phyloP scores from a whole-genome alignment of 129 eudicot species.

The Saposhnikovia divaricata region DNA sequence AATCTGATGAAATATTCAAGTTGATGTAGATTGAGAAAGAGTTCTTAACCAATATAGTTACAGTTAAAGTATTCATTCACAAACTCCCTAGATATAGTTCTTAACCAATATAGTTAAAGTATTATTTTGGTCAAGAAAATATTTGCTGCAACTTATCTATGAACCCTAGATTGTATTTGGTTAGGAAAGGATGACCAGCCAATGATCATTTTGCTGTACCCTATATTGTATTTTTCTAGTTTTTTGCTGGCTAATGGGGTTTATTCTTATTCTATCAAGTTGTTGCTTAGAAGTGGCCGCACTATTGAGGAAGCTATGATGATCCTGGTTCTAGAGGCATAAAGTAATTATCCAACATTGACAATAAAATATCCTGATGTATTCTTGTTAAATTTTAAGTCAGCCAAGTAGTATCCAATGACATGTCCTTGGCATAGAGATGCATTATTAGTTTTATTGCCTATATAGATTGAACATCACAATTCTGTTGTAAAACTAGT shows the following conservation, averaged over 20 bases:
- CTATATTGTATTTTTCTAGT: not conserved
- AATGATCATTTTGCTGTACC: no score
- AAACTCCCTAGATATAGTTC: no score
- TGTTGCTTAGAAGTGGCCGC: constrained; percentile 95
- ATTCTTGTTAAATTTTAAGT: constrained; percentile 10
- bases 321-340: constrained; percentile 99
- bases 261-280: constrained; percentile 32
- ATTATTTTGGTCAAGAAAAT: no score
- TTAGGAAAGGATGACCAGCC: no score
- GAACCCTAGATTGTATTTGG: no score
- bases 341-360: constrained; percentile 96
- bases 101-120: no score
- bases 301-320: constrained; percentile 91
- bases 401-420: not conserved
- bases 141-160: no score
- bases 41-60: no score
- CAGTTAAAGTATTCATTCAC: no score
- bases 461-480: not conserved
- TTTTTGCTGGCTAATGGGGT: constrained; percentile 10
- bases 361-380: constrained; percentile 92
- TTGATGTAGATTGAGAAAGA: no score
- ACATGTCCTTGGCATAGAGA: not conserved
- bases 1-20: no score
- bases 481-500: no score
- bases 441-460: not conserved